Evolutionary conservation across 345 rosid species (phyloP), one percentile per base, ranked within the genome.

Genomic region (Viola odorata): DNA sequence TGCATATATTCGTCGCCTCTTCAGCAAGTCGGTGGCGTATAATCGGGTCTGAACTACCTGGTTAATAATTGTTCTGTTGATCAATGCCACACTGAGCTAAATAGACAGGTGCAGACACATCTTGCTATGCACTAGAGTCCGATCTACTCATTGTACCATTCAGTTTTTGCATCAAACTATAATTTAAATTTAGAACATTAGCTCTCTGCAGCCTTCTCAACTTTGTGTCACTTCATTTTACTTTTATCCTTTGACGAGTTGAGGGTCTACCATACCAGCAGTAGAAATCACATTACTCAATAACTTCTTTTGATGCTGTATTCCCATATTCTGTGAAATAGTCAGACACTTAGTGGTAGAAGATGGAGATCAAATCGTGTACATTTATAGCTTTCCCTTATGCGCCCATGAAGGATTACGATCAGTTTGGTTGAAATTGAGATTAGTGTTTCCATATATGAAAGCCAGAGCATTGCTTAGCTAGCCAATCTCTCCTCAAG

Each of bases 21-120:
- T 94, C 76, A 94, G 95, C 91, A 86, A 91, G 77, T 85, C 96
- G 11, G 88, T 88, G 53, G 92, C 86, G 41, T 94, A 88, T 82
- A 88, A 82, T 75, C 79, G 97, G 59, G 99, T 88, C 71, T 90
- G 80, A 88, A 63, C 36, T 51, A 6, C 41, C 41, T 13, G 15
- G 13, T 50, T 10, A 38, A 39, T 61, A 39, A 50, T 40, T 36
- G 37, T 36, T 15, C 13, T 47, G 58, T 55, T 59, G 37, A 61
- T 58, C 50, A 40, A 40, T 45, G 50, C 55, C 61, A 51, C n/a
- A 44, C 7, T 32, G 41, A 68, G 63, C 53, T 51, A 38, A 12
- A 48, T 41, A 51, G 60, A 62, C 8, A 39, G 61, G 52, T 48
- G 40, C 38, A 64, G 71, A 53, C 45, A 64, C 58, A 50, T 10